Base-by-base conservation (phyloP, 2,329 filamentous ascomycete species). In the Rutstroemia sp. region DNA sequence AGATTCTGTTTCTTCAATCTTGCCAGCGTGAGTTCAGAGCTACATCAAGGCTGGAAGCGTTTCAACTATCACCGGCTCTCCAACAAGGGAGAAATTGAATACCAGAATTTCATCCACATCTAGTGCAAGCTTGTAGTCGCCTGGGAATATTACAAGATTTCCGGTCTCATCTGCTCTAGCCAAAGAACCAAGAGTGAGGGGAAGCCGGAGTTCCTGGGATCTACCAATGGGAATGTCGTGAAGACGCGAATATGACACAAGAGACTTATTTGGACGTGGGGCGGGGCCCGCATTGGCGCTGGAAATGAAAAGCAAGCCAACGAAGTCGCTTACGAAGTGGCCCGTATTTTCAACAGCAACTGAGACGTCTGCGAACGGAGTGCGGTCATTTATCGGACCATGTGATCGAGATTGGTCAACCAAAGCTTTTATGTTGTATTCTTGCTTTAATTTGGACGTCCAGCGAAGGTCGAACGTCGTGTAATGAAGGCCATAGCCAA, bases 81-180 rank as follows among this genome's bases (percentile, higher is more conserved):
- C 30, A 34, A 34, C 3, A 12, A 34, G 30, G 3, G 30, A 34
- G 30, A 34, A 34, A 34, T 12, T 34, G 30, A 34, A 34, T 34
- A 34, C 30, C 30, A 34, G 30, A 49, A 72, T 63, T 1, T 72
- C 71, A 51, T 74, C 72, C 54, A 72, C 67, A 64, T 80, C 79
- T 8, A 81, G 52, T 49, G 72, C 62, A 10, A 81, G 48, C 8
- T 66, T 71, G 60, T 83, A 83, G 19, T 71, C 71, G 0, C 79
- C 80, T 0, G 79, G 79, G 65, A 79, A 82, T 8, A 83, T 63
- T 12, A 80, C 74, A 48, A 70, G 72, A 58, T 78, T 75, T 1
- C 80, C 81, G 2, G 67, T 69, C 41, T 75, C 72, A 56, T 81
- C 77, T 0, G 75, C 74, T 2, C 80, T 69, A 2, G 76, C 75